Evolutionary conservation across 2,329 filamentous ascomycete genomes (phyloP), one percentile per base, ranked within the genome.

Genomic region (Exophiala sp.): DNA sequence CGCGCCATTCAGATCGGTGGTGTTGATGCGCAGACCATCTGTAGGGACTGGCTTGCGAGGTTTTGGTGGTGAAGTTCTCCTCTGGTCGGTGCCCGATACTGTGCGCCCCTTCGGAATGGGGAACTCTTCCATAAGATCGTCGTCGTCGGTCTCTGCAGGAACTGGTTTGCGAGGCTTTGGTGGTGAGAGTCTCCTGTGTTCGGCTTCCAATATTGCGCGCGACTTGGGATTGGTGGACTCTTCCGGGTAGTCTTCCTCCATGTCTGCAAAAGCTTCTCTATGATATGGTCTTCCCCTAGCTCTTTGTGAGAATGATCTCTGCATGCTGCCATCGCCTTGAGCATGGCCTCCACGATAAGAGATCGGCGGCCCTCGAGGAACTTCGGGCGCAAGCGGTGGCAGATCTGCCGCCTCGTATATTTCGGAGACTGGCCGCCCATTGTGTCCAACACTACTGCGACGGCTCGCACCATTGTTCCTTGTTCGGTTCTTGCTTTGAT

Each of bases 321-420:
- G 57, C 8, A 53, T 14, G 34, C 20, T 29, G 24, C 32, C 57
- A 53, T 56, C 67, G 61, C 76, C 72, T 7, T 79, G 76, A 33
- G 77, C 73, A 57, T 73, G 78, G 18, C 38, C 51, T 51, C 24
- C 24, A 5, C 60, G 60, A 67, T 82, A 84, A 65, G 79, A 83
- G 34, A 77, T 64, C 3, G 85, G 82, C 36, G 82, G 82, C 29
- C 74, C 78, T 63, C 76, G 77, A 50, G 85, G 82, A 24, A 78
- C 80, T 61, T 88, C 85, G 59, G 85, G 82, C 33, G 80, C 82
- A 46, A 75, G 57, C 14, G 29, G 54, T 7, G 42, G 46, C 21
- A 52, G 46, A 41, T 18, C 24, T 5, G 41, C 12, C 5, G 35
- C 16, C 21, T 51, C 40, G 33, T 52, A 34, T 35, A 41, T 40